Percentiles rank a stretch among this genome's conserved stretches.
phyloP scores from a whole-genome alignment of 257 asterid genomes.

The Gentiana straminea region DNA sequence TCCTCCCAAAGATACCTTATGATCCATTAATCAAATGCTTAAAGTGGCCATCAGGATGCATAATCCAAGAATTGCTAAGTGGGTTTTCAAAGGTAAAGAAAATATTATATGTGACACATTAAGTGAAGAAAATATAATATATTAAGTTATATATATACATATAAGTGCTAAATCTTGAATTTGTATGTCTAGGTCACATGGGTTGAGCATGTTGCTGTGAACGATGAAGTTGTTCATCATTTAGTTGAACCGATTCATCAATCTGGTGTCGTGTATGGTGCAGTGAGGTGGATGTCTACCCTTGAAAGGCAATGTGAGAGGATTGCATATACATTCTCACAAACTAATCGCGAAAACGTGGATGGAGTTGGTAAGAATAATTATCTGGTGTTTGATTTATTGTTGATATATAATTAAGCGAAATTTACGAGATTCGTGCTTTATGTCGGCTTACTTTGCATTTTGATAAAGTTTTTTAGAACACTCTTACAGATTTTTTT shows the following conservation, averaged over 20 bases:
- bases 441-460: too few relatives aligned
- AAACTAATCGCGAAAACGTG: neutral
- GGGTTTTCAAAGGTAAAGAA: conserved; percentile 35
- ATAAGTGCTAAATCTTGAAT: too few relatives aligned
- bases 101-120: too few relatives aligned
- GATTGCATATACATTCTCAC: conserved; percentile 5
- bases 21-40: conserved; percentile 12
- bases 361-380: conserved; percentile 11
- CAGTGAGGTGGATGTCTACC: conserved; percentile 40
- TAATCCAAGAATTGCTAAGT: conserved; percentile 30
- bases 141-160: too few relatives aligned
- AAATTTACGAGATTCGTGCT: too few relatives aligned
- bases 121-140: too few relatives aligned
- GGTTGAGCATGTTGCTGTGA: conserved; percentile 52
- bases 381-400: neutral
- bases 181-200: conserved; percentile 28
- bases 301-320: conserved; percentile 40
- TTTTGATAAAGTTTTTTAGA: too few relatives aligned
- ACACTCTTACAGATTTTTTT: too few relatives aligned
- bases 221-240: conserved; percentile 14
- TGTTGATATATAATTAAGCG: too few relatives aligned
- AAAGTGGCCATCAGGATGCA: conserved; percentile 55
- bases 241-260: conserved; percentile 31
- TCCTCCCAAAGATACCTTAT: neutral
- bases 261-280: conserved; percentile 51